These are phyloP conservation scores for Pyrrhoderma noxium DNA, from an alignment of 1,284 basidiomycete genomes.

Conservation along the genomic window DNA sequence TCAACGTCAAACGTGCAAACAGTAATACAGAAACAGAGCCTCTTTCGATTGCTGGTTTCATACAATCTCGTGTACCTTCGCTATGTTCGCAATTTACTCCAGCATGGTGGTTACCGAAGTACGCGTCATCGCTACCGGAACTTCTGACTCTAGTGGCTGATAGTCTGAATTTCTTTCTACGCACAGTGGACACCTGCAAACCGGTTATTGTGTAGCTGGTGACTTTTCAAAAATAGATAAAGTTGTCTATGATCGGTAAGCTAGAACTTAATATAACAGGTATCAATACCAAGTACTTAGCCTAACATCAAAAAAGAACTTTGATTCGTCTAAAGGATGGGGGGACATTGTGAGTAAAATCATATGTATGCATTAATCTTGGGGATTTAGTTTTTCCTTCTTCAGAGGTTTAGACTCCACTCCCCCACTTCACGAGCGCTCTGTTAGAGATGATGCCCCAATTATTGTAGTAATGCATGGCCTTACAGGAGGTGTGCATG, in stretches of 20 bases:
- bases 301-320: constrained; percentile 33
- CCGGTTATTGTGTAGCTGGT: constrained; percentile 59
- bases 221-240: constrained; percentile 70
- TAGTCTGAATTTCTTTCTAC: neutral
- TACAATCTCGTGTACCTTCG: constrained; percentile 52
- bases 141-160: neutral
- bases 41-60: constrained; percentile 41
- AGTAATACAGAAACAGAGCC: constrained; percentile 19
- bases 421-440: constrained; percentile 46
- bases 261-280: constrained; percentile 6
- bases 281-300: constrained; percentile 11
- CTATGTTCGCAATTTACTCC: constrained; percentile 49
- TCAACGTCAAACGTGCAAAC: constrained; percentile 32
- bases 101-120: constrained; percentile 69
- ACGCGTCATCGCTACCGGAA: constrained; percentile 20
- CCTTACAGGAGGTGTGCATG: constrained; percentile 66
- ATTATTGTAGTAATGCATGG: constrained; percentile 84
- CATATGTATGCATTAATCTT: constrained; percentile 1
- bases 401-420: constrained; percentile 65
- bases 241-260: constrained; percentile 64
- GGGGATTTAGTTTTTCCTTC: no score
- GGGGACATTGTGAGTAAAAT: constrained; percentile 53
- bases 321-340: constrained; percentile 58
- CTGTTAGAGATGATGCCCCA: constrained; percentile 58
- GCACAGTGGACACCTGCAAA: constrained; percentile 64